A percentile compares a stretch with the other conserved stretches of the same genome.
phyloP scores from a whole-genome alignment of 345 rosid species.

The Cardamine chenopodiifolia region DNA sequence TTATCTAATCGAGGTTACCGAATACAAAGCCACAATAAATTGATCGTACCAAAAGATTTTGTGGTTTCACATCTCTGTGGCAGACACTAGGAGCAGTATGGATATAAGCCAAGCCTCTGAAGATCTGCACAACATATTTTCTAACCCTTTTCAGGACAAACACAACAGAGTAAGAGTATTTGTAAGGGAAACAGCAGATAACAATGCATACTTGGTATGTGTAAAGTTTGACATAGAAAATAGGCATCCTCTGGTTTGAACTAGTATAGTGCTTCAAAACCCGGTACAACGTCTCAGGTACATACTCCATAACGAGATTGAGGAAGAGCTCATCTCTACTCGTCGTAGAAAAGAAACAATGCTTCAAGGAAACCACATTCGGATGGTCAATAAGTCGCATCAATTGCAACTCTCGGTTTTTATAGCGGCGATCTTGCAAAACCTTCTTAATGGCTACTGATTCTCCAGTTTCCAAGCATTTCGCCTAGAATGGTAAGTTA shows the following conservation, averaged over 20 bases:
- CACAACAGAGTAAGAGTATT: not conserved
- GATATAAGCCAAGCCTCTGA: slow-evolving; percentile 62
- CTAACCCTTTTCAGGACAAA: slow-evolving; percentile 27
- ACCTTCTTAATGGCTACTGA: slow-evolving; percentile 88
- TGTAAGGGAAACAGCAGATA: slow-evolving; percentile 1
- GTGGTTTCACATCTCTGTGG: slow-evolving; percentile 94
- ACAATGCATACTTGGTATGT: slow-evolving; percentile 64
- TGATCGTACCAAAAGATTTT: slow-evolving; percentile 77
- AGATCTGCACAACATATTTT: slow-evolving; percentile 58
- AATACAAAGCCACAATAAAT: slow-evolving; percentile 10
- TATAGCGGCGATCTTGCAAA: slow-evolving; percentile 75
- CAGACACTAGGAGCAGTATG: slow-evolving; percentile 81
- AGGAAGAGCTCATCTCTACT: slow-evolving; percentile 70
- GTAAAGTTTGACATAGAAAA: slow-evolving; percentile 75
- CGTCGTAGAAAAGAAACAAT: slow-evolving; percentile 87
- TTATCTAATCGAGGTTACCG: not conserved
- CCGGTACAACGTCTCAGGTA: slow-evolving; percentile 70
- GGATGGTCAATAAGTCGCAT: slow-evolving; percentile 89
- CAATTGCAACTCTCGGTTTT: slow-evolving; percentile 75
- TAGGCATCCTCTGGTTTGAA: slow-evolving; percentile 74
- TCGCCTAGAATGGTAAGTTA: slow-evolving; percentile 56
- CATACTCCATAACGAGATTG: slow-evolving; percentile 86
- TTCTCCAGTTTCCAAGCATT: slow-evolving; percentile 89
- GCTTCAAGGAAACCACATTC: slow-evolving; percentile 76
- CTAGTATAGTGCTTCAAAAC: slow-evolving; percentile 68